Conservation (phyloP, 371 early-diverging fungal genomes). For the Mucor irregularis region DNA sequence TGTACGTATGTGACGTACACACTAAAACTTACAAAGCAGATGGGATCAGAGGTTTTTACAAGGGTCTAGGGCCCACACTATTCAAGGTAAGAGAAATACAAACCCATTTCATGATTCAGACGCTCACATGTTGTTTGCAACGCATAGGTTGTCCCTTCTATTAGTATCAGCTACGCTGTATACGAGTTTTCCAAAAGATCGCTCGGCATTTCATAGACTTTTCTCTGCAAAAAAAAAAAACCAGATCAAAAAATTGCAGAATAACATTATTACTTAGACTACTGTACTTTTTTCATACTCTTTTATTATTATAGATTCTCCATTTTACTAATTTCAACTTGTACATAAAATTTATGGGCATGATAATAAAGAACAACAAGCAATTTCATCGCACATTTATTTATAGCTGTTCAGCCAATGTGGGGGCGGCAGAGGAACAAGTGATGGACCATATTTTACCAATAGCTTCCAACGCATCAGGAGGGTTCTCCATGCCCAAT, state of each 20-base stretch:
- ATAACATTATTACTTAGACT: neutral
- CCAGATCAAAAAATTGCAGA: neutral
- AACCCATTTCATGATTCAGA: too few species aligned
- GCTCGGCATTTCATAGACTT: conserved; percentile 45
- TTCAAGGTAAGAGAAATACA: too few species aligned
- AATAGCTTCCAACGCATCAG: conserved; percentile 15
- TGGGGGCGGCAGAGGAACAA: neutral
- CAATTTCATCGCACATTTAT: neutral
- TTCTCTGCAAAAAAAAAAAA: neutral
- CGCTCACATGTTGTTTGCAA: too few species aligned
- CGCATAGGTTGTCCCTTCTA: conserved; percentile 53
- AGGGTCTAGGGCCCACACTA: conserved; percentile 81
- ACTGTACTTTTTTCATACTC: neutral
- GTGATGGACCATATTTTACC: conserved; percentile 17
- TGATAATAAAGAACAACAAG: neutral
- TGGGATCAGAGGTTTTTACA: conserved; percentile 85
- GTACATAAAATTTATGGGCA: conserved; percentile 1
- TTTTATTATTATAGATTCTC: neutral
- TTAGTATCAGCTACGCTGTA: conserved; percentile 62
- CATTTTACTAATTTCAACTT: neutral
- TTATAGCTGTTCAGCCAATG: neutral
- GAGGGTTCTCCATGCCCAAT: neutral
- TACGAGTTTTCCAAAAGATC: conserved; percentile 59
- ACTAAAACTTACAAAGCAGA: conserved; percentile 71
- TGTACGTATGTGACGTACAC: conserved; percentile 74